Conservation (phyloP, 306 rosid genomes). For the Luffa acutangula region DNA sequence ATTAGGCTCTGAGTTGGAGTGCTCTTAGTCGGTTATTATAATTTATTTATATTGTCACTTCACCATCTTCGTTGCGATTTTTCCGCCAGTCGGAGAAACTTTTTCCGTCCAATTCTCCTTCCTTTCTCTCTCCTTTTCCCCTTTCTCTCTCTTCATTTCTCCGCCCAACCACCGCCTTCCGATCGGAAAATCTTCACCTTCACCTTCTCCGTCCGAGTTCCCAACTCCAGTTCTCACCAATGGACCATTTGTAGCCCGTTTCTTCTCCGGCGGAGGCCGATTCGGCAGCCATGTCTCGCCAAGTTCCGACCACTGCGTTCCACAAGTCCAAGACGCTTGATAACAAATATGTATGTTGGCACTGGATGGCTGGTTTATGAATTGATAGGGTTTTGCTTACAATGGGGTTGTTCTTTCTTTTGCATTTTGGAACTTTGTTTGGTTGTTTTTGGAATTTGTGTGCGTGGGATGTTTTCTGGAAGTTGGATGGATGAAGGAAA, state of each 20-base stretch:
- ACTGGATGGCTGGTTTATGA: not conserved
- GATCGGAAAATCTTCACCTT: not conserved
- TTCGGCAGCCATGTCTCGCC: constrained; percentile 69
- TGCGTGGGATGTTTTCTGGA: not conserved
- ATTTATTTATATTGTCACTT: constrained; percentile 6
- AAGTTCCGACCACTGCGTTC: constrained; percentile 53
- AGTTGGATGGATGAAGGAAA: not conserved
- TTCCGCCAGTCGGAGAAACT: constrained; percentile 1
- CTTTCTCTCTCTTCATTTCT: not conserved
- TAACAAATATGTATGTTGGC: constrained; percentile 66
- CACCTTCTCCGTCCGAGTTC: not conserved
- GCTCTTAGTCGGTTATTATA: not conserved
- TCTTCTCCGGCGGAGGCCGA: not conserved
- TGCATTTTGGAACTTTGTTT: not conserved
- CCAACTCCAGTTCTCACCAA: not conserved
- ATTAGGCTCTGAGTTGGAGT: constrained; percentile 4
- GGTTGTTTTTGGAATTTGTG: not conserved
- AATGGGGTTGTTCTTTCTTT: not conserved
- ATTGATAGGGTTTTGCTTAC: not conserved
- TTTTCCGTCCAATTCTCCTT: not conserved
- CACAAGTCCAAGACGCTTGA: constrained; percentile 94
- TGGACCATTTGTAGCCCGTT: not conserved
- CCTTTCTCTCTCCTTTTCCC: not conserved
- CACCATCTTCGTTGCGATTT: not conserved
- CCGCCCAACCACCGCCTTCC: not conserved